Evolutionary conservation across 2,329 filamentous ascomycete species (phyloP).

Genomic region (Chalaropsis thielavioides): DNA sequence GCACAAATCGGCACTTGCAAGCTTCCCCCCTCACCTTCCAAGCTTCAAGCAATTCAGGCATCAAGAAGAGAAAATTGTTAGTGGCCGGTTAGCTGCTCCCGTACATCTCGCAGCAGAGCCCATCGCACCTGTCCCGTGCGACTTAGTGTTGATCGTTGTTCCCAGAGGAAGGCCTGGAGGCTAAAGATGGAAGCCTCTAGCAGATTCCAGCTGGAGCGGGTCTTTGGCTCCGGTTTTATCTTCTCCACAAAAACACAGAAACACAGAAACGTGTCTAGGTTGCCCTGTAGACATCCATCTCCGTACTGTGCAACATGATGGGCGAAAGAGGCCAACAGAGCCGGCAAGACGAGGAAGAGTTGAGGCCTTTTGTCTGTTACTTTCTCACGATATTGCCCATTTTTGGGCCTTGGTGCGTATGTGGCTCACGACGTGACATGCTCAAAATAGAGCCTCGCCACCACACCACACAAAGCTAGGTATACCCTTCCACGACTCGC

Average conservation of each 20-base stretch:
- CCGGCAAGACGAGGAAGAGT: background rate
- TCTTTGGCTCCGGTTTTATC: background rate
- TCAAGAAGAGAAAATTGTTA: background rate
- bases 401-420: no score
- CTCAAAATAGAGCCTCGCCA: no score
- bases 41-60: background rate
- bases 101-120: background rate
- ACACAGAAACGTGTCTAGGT: background rate
- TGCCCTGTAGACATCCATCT: background rate
- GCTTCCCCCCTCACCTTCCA: no score
- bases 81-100: background rate
- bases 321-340: no score
- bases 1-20: background rate
- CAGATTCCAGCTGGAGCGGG: slow-evolving; percentile 1
- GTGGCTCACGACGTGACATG: no score
- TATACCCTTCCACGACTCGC: background rate
- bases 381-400: background rate
- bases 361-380: background rate
- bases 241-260: background rate
- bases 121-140: background rate
- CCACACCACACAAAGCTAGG: no score
- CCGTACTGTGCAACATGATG: no score
- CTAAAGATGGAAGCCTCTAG: slow-evolving; percentile 7
- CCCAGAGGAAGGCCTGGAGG: background rate
- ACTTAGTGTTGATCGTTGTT: slow-evolving; percentile 1